Conservation (phyloP, 352 stramenopile species). For the Peronospora belbahrii region DNA sequence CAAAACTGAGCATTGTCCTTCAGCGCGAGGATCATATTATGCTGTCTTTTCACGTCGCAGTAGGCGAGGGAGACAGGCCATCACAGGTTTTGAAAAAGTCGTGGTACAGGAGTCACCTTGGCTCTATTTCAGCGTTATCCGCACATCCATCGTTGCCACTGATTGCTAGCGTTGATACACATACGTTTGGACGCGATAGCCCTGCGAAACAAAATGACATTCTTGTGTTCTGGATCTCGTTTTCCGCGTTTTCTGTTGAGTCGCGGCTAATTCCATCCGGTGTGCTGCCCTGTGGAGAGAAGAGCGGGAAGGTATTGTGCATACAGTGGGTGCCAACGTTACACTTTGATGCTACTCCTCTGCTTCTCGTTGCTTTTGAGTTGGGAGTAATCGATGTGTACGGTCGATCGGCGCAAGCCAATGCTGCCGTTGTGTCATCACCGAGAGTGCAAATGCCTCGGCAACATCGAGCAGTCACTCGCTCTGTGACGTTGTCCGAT, state of each 20-base stretch:
- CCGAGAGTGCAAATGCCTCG: slow-evolving; percentile 21
- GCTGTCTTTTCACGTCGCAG: slow-evolving; percentile 60
- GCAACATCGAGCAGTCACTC: slow-evolving; percentile 14
- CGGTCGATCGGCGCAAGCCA: slow-evolving; percentile 39
- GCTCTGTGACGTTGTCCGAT: slow-evolving; percentile 49
- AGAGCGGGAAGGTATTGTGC: slow-evolving; percentile 49
- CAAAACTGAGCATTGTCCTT: slow-evolving; percentile 66
- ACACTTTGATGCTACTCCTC: slow-evolving; percentile 72
- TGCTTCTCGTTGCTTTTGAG: slow-evolving; percentile 58
- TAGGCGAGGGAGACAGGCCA: slow-evolving; percentile 29
- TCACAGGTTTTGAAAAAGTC: slow-evolving; percentile 68
- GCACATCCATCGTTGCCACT: slow-evolving; percentile 70
- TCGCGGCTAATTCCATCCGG: slow-evolving; percentile 74
- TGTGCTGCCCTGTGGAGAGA: slow-evolving; percentile 43
- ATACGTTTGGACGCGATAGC: slow-evolving; percentile 13
- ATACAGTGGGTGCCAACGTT: slow-evolving; percentile 74
- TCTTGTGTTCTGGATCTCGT: slow-evolving; percentile 79
- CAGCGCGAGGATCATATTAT: slow-evolving; percentile 70
- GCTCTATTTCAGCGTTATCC: slow-evolving; percentile 56
- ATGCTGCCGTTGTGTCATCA: slow-evolving; percentile 50
- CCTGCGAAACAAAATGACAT: slow-evolving; percentile 47
- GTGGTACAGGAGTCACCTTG: slow-evolving; percentile 70
- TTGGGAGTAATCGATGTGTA: slow-evolving; percentile 62
- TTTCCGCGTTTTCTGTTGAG: slow-evolving; percentile 73
- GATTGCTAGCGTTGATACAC: slow-evolving; percentile 53